Evolutionary conservation across 495 filamentous ascomycete genomes (phyloP).

Genomic region (Neurospora sp.): DNA sequence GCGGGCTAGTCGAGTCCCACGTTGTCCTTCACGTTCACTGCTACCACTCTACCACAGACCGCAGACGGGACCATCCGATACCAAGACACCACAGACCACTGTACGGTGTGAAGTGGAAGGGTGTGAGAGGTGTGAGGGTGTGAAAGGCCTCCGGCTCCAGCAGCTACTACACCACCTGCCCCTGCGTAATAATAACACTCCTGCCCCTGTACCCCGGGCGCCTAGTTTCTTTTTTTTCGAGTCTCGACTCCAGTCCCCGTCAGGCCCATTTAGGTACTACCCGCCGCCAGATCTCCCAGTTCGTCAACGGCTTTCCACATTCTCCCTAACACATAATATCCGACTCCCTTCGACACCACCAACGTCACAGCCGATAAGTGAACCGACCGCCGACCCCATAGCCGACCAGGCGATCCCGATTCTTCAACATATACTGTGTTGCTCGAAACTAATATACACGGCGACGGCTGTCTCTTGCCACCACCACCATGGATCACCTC

Average conservation of each 20-base stretch:
- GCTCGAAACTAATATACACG: neutral
- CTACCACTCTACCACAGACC: neutral
- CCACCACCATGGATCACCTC: conserved; percentile 36
- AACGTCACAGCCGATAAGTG: neutral
- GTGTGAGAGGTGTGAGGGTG: neutral
- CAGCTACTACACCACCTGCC: neutral
- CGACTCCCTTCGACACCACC: neutral
- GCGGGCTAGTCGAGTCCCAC: neutral
- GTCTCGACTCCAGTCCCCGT: neutral
- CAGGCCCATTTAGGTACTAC: neutral
- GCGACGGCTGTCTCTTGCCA: conserved; percentile 2
- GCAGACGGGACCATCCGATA: neutral
- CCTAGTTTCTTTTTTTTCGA: neutral
- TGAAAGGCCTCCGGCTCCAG: neutral
- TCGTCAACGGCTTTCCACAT: neutral
- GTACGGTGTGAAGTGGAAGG: neutral
- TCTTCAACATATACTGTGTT: neutral
- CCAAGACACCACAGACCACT: neutral
- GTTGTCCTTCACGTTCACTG: neutral
- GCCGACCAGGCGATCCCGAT: neutral
- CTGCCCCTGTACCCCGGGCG: neutral
- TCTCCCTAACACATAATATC: neutral
- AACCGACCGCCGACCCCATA: neutral
- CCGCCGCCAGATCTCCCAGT: neutral
- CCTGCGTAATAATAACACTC: neutral